Base-by-base conservation (phyloP, 2,329 filamentous ascomycete species). In the Onygenales sp. region DNA sequence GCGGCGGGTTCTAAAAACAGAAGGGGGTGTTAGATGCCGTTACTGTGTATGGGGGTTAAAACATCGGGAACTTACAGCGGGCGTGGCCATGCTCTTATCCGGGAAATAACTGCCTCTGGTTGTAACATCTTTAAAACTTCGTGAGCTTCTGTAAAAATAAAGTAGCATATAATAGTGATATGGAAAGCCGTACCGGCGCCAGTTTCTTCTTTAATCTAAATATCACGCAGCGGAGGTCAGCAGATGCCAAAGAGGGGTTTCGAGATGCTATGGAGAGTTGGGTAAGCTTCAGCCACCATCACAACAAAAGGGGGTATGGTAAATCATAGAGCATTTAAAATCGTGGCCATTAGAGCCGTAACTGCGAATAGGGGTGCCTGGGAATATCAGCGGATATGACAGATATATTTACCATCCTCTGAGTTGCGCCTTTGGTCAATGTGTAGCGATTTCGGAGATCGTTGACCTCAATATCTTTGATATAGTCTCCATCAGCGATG, bases 191-290 rank as follows among this genome's bases (percentile, higher is more conserved):
- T 98, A 98, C 93, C 93, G 81, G 93, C 92, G 81, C 93, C 93
- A 85, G 92, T 97, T 68, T 96, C 89, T 78, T 96, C 92, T 86
- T 95, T 95, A 68, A 98, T 98, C 93, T 98, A 91, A 66, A 87
- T 87, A 75, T 83, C 84, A 93, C 82, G 84, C 80, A 85, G 75
- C 75, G 75, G 80, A 85, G 83, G 91, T 96, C 84, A 97, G 91
- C 89, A 93, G 83, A 84, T 89, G 87, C 82, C 85, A 88, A 83
- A 83, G 83, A 85, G 82, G 80, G 77, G 71, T 71, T 62, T 63
- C 61, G 57, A 65, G 57, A 70, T 73, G 82, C 84, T 86, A 81
- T 79, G 64, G 53, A 75, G 75, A 78, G 78, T 76, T 78, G 70
- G 74, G 70, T 85, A 87, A 85, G 87, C 83, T 82, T 82, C 63